Conservation (phyloP, 352 stramenopile genomes). For the Sclerospora graminicola region DNA sequence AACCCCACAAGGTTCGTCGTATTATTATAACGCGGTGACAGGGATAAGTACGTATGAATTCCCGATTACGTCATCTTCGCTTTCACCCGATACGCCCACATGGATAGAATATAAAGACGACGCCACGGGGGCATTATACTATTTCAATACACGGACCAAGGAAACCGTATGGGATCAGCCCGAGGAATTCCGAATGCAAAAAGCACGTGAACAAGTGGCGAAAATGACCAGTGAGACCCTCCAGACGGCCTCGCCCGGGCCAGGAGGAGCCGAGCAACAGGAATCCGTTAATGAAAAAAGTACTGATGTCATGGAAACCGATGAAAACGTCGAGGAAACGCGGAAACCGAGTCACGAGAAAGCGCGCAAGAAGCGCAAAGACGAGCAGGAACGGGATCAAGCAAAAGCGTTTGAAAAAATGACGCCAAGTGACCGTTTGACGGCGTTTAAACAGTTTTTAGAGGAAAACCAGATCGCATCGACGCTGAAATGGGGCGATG, state of each 20-base stretch:
- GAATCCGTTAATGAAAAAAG: no score
- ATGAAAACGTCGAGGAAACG: constrained; percentile 26
- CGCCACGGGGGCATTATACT: constrained; percentile 56
- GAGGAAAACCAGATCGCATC: constrained; percentile 55
- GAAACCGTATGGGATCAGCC: constrained; percentile 76
- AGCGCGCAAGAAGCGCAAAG: constrained; percentile 26
- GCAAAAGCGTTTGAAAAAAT: constrained; percentile 36
- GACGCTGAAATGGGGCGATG: constrained; percentile 68
- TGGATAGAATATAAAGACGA: constrained; percentile 81
- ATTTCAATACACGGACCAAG: constrained; percentile 70
- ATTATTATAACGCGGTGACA: constrained; percentile 52
- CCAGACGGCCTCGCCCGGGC: constrained; percentile 1
- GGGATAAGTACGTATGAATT: constrained; percentile 62
- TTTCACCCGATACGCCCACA: constrained; percentile 4
- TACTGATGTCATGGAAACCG: no score
- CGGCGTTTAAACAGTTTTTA: constrained; percentile 62
- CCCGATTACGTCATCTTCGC: neutral
- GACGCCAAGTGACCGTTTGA: constrained; percentile 38
- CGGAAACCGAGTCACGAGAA: constrained; percentile 19
- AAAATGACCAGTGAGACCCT: constrained; percentile 40
- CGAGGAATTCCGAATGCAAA: constrained; percentile 65
- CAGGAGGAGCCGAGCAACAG: no score
- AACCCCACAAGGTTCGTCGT: constrained; percentile 39
- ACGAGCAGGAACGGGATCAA: constrained; percentile 32
- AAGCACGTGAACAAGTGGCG: constrained; percentile 57